Percentiles rank a stretch among this genome's conserved stretches.
Evolutionary conservation across 495 filamentous ascomycete species (phyloP).

Genomic region (Thermochaetoides thermophila): DNA sequence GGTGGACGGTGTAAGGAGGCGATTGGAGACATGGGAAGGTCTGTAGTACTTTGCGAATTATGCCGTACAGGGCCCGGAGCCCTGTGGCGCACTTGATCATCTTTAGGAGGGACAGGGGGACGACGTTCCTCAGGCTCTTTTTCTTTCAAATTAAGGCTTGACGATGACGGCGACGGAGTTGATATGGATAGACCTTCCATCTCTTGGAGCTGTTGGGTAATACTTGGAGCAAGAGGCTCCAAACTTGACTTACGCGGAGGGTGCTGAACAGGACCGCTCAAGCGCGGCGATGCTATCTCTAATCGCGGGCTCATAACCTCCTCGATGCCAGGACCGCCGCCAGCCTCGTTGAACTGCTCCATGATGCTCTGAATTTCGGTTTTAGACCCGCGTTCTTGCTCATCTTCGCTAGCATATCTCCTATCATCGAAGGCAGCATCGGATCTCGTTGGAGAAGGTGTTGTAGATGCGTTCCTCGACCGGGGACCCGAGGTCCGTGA

Average conservation of each 20-base stretch:
- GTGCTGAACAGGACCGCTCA: conserved; percentile 47
- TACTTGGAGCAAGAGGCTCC: conserved; percentile 44
- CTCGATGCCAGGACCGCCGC: conserved; percentile 48
- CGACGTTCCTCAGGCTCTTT: conserved; percentile 30
- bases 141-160: conserved; percentile 21
- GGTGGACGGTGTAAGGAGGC: conserved; percentile 51
- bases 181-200: conserved; percentile 31
- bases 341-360: conserved; percentile 63
- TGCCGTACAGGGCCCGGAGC: conserved; percentile 22
- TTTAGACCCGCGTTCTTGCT: conserved; percentile 52
- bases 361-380: conserved; percentile 94
- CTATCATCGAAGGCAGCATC: conserved; percentile 39
- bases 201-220: conserved; percentile 30
- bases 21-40: conserved; percentile 36
- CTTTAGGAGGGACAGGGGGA: conserved; percentile 37
- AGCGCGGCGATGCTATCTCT: conserved; percentile 54
- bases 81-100: conserved; percentile 20
- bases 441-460: conserved; percentile 43
- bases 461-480: conserved; percentile 19
- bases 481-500: conserved; percentile 30
- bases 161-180: conserved; percentile 17
- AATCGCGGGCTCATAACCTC: conserved; percentile 74
- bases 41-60: conserved; percentile 21
- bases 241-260: conserved; percentile 77
- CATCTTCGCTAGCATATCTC: conserved; percentile 36